A percentile compares a stretch with the other conserved stretches of the same genome.
These are phyloP conservation scores for Coleophoma crateriformis DNA, from an alignment of 2,329 filamentous ascomycete species.

Conservation along the genomic window DNA sequence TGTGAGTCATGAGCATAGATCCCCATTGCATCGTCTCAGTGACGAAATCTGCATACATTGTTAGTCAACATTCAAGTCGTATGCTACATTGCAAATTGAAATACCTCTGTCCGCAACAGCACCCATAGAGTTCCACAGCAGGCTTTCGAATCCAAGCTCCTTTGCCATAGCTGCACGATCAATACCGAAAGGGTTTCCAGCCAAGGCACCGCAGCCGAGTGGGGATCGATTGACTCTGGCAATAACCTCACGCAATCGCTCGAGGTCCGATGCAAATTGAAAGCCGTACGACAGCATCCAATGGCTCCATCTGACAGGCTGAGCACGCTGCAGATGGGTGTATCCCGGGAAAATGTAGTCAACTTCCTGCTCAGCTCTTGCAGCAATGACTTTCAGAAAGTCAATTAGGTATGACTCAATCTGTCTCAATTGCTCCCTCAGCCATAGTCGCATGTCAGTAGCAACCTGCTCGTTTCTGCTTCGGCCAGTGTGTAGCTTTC, in stretches of 20 bases:
- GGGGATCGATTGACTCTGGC: conserved; percentile 63
- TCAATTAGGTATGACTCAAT: conserved; percentile 65
- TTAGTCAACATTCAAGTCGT: not conserved
- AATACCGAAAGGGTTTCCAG: conserved; percentile 77
- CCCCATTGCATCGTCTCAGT: conserved; percentile 79
- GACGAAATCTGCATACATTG: conserved; percentile 61
- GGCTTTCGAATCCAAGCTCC: conserved; percentile 73
- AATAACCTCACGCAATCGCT: conserved; percentile 69
- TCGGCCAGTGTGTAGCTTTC: conserved; percentile 84
- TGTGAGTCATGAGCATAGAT: conserved; percentile 70
- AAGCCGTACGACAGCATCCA: conserved; percentile 74
- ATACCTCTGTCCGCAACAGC: conserved; percentile 56
- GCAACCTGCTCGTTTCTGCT: conserved; percentile 88
- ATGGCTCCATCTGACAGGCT: conserved; percentile 76
- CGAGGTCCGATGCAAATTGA: conserved; percentile 67
- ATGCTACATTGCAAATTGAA: not conserved
- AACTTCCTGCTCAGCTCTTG: conserved; percentile 68
- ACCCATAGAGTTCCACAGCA: conserved; percentile 73
- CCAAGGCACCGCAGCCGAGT: conserved; percentile 48
- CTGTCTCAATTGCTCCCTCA: conserved; percentile 66
- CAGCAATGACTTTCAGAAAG: conserved; percentile 63
- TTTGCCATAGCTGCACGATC: conserved; percentile 73
- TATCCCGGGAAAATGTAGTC: conserved; percentile 82
- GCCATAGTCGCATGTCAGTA: conserved; percentile 86
- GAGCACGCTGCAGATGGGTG: conserved; percentile 77